Evolutionary conservation across 2,329 filamentous ascomycete genomes (phyloP), one percentile per base, ranked within the genome.

Genomic region (Colletotrichum incanum): DNA sequence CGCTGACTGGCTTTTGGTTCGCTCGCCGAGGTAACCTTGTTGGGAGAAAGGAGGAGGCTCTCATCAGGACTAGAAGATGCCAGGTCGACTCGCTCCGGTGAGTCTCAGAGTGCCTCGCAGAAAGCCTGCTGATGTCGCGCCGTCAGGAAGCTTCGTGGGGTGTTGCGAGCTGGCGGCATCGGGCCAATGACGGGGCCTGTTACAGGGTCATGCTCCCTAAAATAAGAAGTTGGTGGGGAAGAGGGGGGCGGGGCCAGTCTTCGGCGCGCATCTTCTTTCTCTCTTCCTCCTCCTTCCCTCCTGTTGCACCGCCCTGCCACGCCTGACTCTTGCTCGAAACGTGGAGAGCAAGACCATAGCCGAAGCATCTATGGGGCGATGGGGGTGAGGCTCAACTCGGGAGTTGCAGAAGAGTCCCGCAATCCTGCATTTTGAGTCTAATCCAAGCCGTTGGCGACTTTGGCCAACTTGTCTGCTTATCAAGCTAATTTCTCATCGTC

Each of bases 111-210:
- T 47, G 63, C 63, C 50, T 58, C 52, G 52, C 31, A n/a, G 39
- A 65, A 65, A 65, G 63, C 63, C 63, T 65, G 52, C 63, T 58
- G 50, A 56, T 65, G 34, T 55, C 26, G 49, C 34, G 41, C 39
- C 63, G 41, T 28, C 55, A 28, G 18, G 47, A 65, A 65, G 52
- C 63, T 65, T 65, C 8, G 28, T 23, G 7, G n/a, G n/a, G 47
- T 16, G 16, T 28, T 49, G 59, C 28, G 20, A 26, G 41, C 59
- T n/a, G 12, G 28, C 6, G 14, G 41, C 5, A 14, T 23, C 49
- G 8, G 26, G 18, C 63, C 63, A 65, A 65, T 65, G 63, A 26
- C 14, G 52, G 11, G 28, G 39, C n/a, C 23, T 28, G 26, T 26
- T 49, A 7, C 63, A 47, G 26, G 52, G 63, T 65, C 63, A 58